A percentile compares a stretch with the other conserved stretches of the same genome.
These are phyloP conservation scores for Volvox africanus DNA, from an alignment of 139 green algal genomes.

Conservation along the genomic window DNA sequence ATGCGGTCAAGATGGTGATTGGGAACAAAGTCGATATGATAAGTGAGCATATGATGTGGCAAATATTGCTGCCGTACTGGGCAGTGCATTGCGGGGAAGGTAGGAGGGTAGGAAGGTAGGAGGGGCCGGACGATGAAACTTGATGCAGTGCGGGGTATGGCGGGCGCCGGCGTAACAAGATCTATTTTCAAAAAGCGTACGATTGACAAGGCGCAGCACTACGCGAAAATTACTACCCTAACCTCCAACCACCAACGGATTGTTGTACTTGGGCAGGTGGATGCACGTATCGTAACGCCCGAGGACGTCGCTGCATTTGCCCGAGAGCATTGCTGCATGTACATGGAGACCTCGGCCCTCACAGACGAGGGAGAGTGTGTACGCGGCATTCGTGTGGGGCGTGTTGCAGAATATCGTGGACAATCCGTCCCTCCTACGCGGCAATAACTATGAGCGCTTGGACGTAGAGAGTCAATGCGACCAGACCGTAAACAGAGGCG, in stretches of 20 bases:
- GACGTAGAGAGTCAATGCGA: background rate
- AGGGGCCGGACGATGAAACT: too few species aligned
- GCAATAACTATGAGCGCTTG: slow-evolving; percentile 26
- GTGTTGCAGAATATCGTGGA: slow-evolving; percentile 38
- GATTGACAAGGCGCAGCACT: background rate
- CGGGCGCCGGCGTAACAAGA: too few species aligned
- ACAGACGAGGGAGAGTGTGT: slow-evolving; percentile 51
- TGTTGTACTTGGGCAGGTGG: background rate
- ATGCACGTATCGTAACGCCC: slow-evolving; percentile 34
- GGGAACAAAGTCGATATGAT: slow-evolving; percentile 66
- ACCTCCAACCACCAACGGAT: background rate
- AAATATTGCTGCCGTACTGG: too few species aligned
- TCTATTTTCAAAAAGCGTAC: too few species aligned
- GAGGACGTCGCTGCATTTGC: slow-evolving; percentile 64
- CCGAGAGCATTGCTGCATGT: slow-evolving; percentile 40
- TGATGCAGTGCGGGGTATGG: too few species aligned
- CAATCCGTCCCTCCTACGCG: slow-evolving; percentile 37
- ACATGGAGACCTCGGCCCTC: slow-evolving; percentile 40
- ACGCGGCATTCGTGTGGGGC: slow-evolving; percentile 67
- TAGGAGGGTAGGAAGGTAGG: too few species aligned
- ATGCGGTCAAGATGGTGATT: slow-evolving; percentile 61
- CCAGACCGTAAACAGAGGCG: background rate
- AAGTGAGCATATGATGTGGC: background rate
- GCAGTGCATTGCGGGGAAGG: too few species aligned
- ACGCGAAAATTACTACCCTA: background rate